Evolutionary conservation across 2,329 filamentous ascomycete species (phyloP), one percentile per base, ranked within the genome.

Genomic region (Penicillium expansum): DNA sequence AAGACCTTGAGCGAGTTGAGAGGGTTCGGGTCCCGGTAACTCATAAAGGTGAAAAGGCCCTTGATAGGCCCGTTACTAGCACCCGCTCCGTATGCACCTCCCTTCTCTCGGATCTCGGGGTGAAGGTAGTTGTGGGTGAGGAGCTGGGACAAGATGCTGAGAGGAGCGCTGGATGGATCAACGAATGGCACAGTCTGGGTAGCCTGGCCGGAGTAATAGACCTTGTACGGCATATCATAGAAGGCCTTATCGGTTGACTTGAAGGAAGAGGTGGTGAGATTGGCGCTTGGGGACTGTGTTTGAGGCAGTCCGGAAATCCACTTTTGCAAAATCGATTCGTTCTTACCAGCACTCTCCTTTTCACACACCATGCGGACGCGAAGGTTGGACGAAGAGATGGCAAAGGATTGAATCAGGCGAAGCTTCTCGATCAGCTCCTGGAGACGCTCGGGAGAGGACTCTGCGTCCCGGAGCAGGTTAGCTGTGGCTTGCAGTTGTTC

Each of bases 31-130:
- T 99, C 94, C 50, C 94, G 90, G 81, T 99, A 99, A 43, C 90
- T 93, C 77, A 96, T 97, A 78, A 97, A 95, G 16, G 91, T 91
- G 66, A 99, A 97, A 1, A 96, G 74, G 24, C 92, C 93, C 64
- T 91, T 88, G 8, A 96, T 78, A 0, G 89, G 85, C 24, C 87
- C 86, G 43, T 89, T 88, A 71, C 91, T 93, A 1, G 94, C 93
- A 14, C 92, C 92, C 22, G 91, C 94, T 43, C 94, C 94, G 66
- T 99, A 99, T 0, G 94, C 94, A 37, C 94, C 94, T 32, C 94
- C 94, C 76, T 97, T 97, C 72, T 99, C 94, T 54, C 94, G 90
- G 63, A 99, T 97, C 75, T 97, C 94, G 65, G 96, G 93, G 71
- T 99, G 94, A 29, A 99, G 82, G 70, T 97, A 90, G 75, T 96